Percentiles rank a stretch among this genome's conserved stretches.
Conservation (phyloP, 1,139 yeast species). For the Hyphopichia burtonii region DNA sequence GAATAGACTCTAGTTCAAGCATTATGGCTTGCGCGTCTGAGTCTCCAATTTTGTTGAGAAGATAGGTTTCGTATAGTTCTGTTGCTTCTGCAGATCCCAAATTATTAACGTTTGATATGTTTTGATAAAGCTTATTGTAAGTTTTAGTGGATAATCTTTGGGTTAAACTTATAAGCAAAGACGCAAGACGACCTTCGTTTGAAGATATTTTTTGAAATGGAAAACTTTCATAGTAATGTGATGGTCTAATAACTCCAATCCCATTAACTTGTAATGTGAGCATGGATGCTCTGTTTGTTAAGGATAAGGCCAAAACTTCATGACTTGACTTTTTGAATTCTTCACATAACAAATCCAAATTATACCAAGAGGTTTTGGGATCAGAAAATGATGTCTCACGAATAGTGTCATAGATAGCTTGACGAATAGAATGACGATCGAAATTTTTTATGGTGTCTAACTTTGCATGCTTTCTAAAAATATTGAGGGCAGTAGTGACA, state of each 20-base stretch:
- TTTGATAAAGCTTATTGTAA: slow-evolving; percentile 19
- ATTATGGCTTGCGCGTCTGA: slow-evolving; percentile 21
- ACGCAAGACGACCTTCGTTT: slow-evolving; percentile 19
- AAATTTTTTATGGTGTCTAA: slow-evolving; percentile 3
- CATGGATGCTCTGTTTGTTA: slow-evolving; percentile 9
- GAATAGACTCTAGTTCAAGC: slow-evolving; percentile 21
- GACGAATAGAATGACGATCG: slow-evolving; percentile 12
- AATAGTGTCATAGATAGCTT: slow-evolving; percentile 22
- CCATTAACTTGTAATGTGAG: slow-evolving; percentile 34
- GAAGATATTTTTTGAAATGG: slow-evolving; percentile 10
- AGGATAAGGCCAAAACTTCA: slow-evolving; percentile 41
- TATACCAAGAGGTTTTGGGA: slow-evolving; percentile 43
- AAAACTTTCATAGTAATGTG: slow-evolving; percentile 33
- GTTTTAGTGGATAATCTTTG: slow-evolving; percentile 27
- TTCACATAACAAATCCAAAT: slow-evolving; percentile 61
- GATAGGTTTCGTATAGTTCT: slow-evolving; percentile 20
- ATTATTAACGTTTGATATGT: slow-evolving; percentile 11
- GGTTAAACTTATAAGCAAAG: slow-evolving; percentile 21
- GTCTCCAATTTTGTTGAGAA: slow-evolving; percentile 23
- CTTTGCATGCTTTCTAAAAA: slow-evolving; percentile 27
- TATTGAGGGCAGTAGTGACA: slow-evolving; percentile 39
- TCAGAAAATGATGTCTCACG: slow-evolving; percentile 10
- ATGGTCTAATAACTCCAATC: slow-evolving; percentile 29
- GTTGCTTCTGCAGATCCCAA: slow-evolving; percentile 17
- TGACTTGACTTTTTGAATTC: slow-evolving; percentile 60